A percentile compares a stretch with the other conserved stretches of the same genome.
phyloP scores from a whole-genome alignment of 2,329 filamentous ascomycete species.

The Purpureocillium lavendulum region DNA sequence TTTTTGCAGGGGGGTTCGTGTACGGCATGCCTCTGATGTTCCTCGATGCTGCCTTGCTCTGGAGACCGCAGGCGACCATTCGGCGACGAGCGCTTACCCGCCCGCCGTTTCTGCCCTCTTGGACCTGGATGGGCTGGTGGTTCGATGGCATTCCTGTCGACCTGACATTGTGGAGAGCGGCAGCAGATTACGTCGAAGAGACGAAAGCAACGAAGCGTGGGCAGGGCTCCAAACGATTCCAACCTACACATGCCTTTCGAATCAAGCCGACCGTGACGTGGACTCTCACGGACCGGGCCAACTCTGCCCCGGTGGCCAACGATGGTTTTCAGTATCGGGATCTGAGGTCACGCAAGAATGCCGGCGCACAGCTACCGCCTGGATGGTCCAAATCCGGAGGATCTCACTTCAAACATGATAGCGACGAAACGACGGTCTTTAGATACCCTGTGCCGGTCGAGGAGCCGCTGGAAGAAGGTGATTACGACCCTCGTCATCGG shows the following conservation, averaged over 20 bases:
- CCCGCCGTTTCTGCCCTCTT: slow-evolving; percentile 31
- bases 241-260: slow-evolving; percentile 27
- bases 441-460: slow-evolving; percentile 33
- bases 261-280: slow-evolving; percentile 29
- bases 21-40: slow-evolving; percentile 39
- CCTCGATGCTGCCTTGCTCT: slow-evolving; percentile 34
- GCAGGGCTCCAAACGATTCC: slow-evolving; percentile 24
- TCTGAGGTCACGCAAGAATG: slow-evolving; percentile 22
- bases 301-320: slow-evolving; percentile 24
- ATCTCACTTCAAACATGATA: slow-evolving; percentile 28
- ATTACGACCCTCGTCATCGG: slow-evolving; percentile 18
- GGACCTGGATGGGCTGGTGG: slow-evolving; percentile 42
- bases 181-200: slow-evolving; percentile 34
- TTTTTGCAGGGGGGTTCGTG: slow-evolving; percentile 33
- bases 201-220: slow-evolving; percentile 21
- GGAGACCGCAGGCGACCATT: slow-evolving; percentile 34
- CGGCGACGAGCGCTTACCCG: slow-evolving; percentile 26
- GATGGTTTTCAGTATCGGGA: slow-evolving; percentile 31
- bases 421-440: slow-evolving; percentile 29
- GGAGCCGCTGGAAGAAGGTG: slow-evolving; percentile 19
- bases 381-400: slow-evolving; percentile 29
- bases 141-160: slow-evolving; percentile 34
- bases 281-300: slow-evolving; percentile 29
- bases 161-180: slow-evolving; percentile 31
- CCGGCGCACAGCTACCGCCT: slow-evolving; percentile 21